Evolutionary conservation across 2,329 filamentous ascomycete species (phyloP).

Genomic region (Blastomyces gilchristii): DNA sequence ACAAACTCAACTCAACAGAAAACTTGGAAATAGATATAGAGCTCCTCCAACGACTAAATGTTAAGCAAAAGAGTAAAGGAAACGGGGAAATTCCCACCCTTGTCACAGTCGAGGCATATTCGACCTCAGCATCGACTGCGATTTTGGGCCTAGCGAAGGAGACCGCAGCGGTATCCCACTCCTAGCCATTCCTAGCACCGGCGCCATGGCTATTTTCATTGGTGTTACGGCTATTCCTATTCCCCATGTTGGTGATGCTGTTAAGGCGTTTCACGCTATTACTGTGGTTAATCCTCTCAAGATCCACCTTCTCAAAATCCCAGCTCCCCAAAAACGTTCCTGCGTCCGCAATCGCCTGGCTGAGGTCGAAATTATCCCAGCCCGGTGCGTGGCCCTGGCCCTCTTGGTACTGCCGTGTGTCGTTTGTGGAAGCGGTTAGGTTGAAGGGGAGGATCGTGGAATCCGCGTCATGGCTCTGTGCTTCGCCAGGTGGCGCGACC

Average conservation of each 20-base stretch:
- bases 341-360: slow-evolving; percentile 36
- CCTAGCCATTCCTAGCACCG: neutral
- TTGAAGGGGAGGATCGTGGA: slow-evolving; percentile 22
- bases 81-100: neutral
- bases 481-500: neutral
- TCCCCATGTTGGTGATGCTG: neutral
- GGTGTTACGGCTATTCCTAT: neutral
- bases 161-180: slow-evolving; percentile 6
- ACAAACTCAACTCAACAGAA: neutral
- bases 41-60: neutral
- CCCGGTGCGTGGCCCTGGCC: slow-evolving; percentile 23
- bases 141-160: slow-evolving; percentile 6
- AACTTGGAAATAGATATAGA: neutral
- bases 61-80: neutral
- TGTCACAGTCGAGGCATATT: neutral
- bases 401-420: slow-evolving; percentile 21
- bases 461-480: neutral
- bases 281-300: slow-evolving; percentile 8
- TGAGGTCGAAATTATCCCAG: slow-evolving; percentile 33
- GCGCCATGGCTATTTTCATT: neutral
- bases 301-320: slow-evolving; percentile 30
- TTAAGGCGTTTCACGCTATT: neutral
- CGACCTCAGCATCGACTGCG: slow-evolving; percentile 2
- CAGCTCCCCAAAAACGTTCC: slow-evolving; percentile 38
- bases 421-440: slow-evolving; percentile 23